Evolutionary conservation across 1,284 basidiomycete genomes (phyloP).

Genomic region (Ustilago curta): DNA sequence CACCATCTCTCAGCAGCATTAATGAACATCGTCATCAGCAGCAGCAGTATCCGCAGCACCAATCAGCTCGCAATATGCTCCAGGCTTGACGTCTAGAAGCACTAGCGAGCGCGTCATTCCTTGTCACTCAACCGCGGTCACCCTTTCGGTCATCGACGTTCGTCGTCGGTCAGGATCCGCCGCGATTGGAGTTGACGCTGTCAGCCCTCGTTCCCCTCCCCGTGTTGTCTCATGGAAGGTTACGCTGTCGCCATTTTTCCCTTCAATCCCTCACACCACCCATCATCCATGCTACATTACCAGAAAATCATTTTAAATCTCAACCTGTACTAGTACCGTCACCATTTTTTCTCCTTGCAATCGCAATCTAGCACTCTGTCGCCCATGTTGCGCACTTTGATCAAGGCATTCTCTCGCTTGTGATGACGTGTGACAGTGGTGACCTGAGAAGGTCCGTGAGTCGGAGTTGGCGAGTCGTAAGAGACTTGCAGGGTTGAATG

Average conservation of each 20-base stretch:
- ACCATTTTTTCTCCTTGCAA: conserved; percentile 13
- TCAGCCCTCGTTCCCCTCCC: neutral
- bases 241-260: conserved; percentile 10
- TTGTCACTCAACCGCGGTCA: neutral
- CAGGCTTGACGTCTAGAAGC: conserved; percentile 28
- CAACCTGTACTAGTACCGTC: conserved; percentile 43
- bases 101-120: neutral
- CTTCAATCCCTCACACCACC: neutral
- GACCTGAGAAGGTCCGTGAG: no score
- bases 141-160: neutral
- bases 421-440: neutral
- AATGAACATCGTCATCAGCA: conserved; percentile 18
- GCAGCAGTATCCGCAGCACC: conserved; percentile 51
- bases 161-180: neutral
- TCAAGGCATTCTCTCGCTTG: conserved; percentile 1
- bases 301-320: conserved; percentile 21
- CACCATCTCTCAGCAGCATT: conserved; percentile 35
- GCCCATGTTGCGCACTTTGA: conserved; percentile 12
- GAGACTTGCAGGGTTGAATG: no score
- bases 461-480: no score
- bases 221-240: conserved; percentile 13
- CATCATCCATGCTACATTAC: conserved; percentile 33
- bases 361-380: conserved; percentile 9
- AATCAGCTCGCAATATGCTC: neutral
- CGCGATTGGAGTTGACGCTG: neutral